A percentile compares a stretch with the other conserved stretches of the same genome.
These are phyloP conservation scores for Kodamaea kaohsiungensis DNA, from an alignment of 805 yeast genomes.

Conservation along the genomic window DNA sequence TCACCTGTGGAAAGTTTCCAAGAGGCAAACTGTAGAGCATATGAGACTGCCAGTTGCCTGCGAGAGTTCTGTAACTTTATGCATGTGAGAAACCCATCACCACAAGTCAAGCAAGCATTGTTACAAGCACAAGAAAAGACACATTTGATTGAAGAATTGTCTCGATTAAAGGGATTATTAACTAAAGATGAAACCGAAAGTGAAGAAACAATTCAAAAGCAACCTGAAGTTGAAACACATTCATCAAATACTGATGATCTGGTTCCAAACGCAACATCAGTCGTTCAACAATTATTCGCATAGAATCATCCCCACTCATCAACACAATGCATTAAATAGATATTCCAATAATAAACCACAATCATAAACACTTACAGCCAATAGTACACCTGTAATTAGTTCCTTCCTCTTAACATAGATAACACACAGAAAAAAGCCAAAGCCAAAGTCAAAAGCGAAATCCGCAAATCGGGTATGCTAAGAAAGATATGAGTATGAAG, in stretches of 20 bases:
- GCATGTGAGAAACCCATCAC: conserved; percentile 66
- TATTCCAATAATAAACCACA: not conserved
- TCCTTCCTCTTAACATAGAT: not conserved
- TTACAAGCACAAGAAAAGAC: conserved; percentile 38
- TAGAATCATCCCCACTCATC: too few species aligned
- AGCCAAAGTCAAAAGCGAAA: not conserved
- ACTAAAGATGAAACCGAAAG: not conserved
- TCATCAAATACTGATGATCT: not conserved
- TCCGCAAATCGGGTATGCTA: not conserved
- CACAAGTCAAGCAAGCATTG: conserved; percentile 43
- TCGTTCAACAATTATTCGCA: conserved; percentile 21
- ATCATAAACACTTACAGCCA: not conserved
- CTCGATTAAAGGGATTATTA: conserved; percentile 3
- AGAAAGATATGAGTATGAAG: not conserved
- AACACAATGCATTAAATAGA: not conserved
- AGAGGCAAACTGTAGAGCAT: conserved; percentile 76
- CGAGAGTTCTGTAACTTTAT: conserved; percentile 85
- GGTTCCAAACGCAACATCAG: conserved; percentile 13
- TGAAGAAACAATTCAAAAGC: not conserved
- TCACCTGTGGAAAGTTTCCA: conserved; percentile 70
- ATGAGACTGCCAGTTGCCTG: conserved; percentile 62
- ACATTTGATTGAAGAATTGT: conserved; percentile 18
- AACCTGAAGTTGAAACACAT: not conserved
- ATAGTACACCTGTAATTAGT: not conserved
- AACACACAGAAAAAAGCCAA: not conserved